Base-by-base conservation (phyloP, 2,329 filamentous ascomycete species). In the Penicillium frequentans region DNA sequence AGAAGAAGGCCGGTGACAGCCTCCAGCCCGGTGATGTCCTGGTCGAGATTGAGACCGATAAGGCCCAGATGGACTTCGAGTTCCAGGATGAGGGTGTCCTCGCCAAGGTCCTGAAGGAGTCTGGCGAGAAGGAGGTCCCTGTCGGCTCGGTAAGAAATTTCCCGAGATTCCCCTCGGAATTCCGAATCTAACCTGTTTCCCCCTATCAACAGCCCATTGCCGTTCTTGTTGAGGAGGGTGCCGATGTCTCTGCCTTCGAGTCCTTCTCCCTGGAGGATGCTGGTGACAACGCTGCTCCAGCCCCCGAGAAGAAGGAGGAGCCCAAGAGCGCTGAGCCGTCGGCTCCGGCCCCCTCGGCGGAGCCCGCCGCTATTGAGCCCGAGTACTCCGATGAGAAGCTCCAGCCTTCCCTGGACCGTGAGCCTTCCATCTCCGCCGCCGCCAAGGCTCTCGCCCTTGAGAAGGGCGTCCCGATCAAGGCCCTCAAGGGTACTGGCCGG, bases 61-160 rank as follows among this genome's bases (percentile, higher is more conserved):
- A 99, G 85, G 95, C 95, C 64, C 95, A 98, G 82, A 99, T 99
- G 95, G 95, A 99, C 82, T 98, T 99, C 76, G 95, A 99, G 80
- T 98, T 96, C 80, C 95, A 99, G 80, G 95, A 99, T 73, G 95
- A 98, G 75, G 95, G 93, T 82, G 85, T 96, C 59, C 84, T 99
- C 67, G 93, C 95, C 71, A 96, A 96, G 85, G 85, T 98, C 63
- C 82, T 99, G 72, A 95, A 92, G 81, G 90, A 96, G 46, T 88
- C 89, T 59, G 96, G 96, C 65, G 89, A 89, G 78, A 99, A 98
- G 84, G 95, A 99, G 75, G 82, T 99, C 61, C 77, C 93, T 29
- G 92, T 99, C 70, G 95, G 95, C 76, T 95, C 90, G 79, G 95
- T 99, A 86, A 81, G 91, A 86, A 52, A 69, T 62, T 52, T 57